Conservation (phyloP, 2,329 filamentous ascomycete species). For the Xylaria sp. region DNA sequence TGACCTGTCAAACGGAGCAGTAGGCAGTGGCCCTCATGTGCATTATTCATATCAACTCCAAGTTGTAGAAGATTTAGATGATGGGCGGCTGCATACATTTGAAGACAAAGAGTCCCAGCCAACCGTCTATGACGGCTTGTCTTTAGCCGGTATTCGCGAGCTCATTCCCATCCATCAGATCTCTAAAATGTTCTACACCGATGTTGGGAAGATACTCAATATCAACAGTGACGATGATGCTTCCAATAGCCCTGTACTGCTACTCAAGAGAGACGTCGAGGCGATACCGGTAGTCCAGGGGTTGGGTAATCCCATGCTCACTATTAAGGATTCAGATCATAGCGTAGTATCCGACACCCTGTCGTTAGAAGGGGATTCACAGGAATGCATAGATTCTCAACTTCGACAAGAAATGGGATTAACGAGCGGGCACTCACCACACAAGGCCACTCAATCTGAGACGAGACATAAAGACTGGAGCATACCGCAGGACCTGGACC, state of each 20-base stretch:
- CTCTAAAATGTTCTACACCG: conserved; percentile 91
- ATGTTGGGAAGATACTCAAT: conserved; percentile 87
- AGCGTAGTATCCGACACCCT: conserved; percentile 33
- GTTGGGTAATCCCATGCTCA: conserved; percentile 46
- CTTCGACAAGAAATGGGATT: conserved; percentile 46
- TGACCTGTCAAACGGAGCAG: conserved; percentile 15
- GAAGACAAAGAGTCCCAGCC: conserved; percentile 40
- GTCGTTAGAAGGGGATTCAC: conserved; percentile 43
- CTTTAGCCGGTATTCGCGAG: conserved; percentile 56
- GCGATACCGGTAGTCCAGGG: conserved; percentile 54
- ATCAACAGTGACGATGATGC: conserved; percentile 66
- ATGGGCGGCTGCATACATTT: conserved; percentile 58
- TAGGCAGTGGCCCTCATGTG: conserved; percentile 43
- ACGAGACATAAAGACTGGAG: conserved; percentile 51
- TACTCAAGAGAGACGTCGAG: conserved; percentile 74
- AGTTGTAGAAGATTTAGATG: conserved; percentile 78
- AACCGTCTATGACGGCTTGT: conserved; percentile 48
- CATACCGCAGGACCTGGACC: conserved; percentile 77
- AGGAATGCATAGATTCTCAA: conserved; percentile 55
- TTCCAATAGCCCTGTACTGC: conserved; percentile 73
- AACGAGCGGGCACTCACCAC: conserved; percentile 8
- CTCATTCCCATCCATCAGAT: conserved; percentile 64
- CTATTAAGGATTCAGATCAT: conserved; percentile 26
- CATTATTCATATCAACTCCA: conserved; percentile 78
- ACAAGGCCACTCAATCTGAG: background rate